phyloP scores from a whole-genome alignment of 495 filamentous ascomycete species.

The Staphylotrichum longicolle region DNA sequence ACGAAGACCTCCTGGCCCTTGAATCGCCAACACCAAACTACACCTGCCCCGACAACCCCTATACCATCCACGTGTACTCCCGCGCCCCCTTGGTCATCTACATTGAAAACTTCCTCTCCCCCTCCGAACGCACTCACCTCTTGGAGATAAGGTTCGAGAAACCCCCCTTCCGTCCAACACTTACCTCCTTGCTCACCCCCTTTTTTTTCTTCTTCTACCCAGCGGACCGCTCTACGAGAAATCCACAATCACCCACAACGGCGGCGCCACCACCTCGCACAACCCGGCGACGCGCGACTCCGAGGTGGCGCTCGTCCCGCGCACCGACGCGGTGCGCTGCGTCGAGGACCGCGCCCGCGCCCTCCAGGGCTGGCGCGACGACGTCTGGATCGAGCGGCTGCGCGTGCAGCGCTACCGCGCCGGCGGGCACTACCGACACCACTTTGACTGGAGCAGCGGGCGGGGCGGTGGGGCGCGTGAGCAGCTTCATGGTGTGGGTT shows the following conservation, averaged over 20 bases:
- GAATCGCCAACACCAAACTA: constrained; percentile 29
- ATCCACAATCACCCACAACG: constrained; percentile 45
- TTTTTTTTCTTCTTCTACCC: too few species aligned
- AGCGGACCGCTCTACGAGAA: constrained; percentile 45
- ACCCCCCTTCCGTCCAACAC: neutral
- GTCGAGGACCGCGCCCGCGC: constrained; percentile 43
- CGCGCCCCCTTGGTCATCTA: constrained; percentile 47
- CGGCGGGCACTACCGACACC: constrained; percentile 44
- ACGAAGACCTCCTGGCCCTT: constrained; percentile 44
- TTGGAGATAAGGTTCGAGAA: constrained; percentile 42
- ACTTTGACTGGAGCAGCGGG: constrained; percentile 47
- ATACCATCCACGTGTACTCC: constrained; percentile 42
- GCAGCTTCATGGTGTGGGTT: constrained; percentile 50
- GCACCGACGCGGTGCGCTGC: constrained; percentile 42
- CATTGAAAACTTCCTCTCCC: constrained; percentile 44
- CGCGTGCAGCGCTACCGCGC: constrained; percentile 44
- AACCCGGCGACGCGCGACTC: constrained; percentile 44
- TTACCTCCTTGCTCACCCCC: neutral
- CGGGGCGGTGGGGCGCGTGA: constrained; percentile 46
- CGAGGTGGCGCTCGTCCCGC: constrained; percentile 47
- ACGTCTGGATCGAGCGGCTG: constrained; percentile 46
- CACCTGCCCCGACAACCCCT: constrained; percentile 35
- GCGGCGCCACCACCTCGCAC: constrained; percentile 33
- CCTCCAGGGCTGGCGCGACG: constrained; percentile 47
- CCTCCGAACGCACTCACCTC: constrained; percentile 39